Evolutionary conservation across 202 grass and related monocot species (phyloP).

Genomic region (Brachypodium distachyon): DNA sequence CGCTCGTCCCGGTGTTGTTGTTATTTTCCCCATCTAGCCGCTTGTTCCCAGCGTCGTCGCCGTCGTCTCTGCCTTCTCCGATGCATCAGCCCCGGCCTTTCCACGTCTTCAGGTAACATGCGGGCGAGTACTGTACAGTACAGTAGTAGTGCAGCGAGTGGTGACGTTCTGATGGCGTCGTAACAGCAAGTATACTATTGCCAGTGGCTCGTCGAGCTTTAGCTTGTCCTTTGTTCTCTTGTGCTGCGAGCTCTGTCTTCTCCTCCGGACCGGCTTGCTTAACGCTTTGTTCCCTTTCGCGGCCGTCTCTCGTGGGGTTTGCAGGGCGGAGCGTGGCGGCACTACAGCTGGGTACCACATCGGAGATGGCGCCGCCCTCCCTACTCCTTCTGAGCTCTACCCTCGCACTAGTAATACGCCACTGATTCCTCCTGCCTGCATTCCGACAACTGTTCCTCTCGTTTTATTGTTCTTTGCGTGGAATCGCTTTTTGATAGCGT

Average conservation of each 20-base stretch:
- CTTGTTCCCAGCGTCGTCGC: background rate
- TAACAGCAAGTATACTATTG: background rate
- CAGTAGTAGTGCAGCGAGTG: background rate
- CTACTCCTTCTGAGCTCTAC: slow-evolving; percentile 41
- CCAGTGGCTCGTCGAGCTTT: background rate
- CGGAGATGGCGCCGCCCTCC: slow-evolving; percentile 59
- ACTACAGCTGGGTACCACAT: slow-evolving; percentile 53
- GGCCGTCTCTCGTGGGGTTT: background rate
- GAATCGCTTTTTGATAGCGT: background rate
- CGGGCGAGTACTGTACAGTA: background rate
- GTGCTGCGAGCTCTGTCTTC: slow-evolving; percentile 12
- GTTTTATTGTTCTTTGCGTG: background rate
- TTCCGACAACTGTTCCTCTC: background rate
- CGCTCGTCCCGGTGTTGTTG: background rate
- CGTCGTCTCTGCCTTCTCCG: background rate
- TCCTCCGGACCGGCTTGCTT: slow-evolving; percentile 10
- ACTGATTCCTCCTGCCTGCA: background rate
- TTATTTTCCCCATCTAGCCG: background rate
- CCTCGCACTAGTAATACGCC: slow-evolving; percentile 45
- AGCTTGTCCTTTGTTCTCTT: slow-evolving; percentile 2
- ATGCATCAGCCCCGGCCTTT: slow-evolving; percentile 51
- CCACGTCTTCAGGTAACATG: slow-evolving; percentile 43
- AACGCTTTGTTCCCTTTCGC: slow-evolving; percentile 25
- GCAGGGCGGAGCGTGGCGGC: slow-evolving; percentile 61
- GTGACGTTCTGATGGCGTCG: background rate